Evolutionary conservation across 768 basidiomycete genomes (phyloP), one percentile per base, ranked within the genome.

Genomic region (Gymnopilus junonius): DNA sequence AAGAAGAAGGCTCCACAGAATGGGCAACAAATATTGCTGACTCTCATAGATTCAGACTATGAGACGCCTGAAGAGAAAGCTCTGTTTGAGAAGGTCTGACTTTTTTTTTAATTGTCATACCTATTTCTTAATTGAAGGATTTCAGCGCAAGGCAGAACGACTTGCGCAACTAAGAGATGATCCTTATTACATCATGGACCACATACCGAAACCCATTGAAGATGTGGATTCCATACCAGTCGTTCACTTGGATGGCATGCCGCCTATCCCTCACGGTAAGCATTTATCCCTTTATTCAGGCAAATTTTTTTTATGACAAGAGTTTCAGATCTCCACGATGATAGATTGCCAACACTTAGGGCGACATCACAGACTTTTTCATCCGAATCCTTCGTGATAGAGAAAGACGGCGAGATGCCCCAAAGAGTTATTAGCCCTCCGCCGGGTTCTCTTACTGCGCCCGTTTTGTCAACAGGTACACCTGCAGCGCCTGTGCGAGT

Each of bases 211-310:
- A 65, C 79, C 75, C 58, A 55, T 62, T 25, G 64, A 75, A 8
- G 83, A 97, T 70, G 67, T 97, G n/a, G 95, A 97, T 68, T 86
- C 89, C 8, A 98, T 99, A 75, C 96, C 97, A 0, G 87, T 99
- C 23, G 93, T 98, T 31, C 85, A 81, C 63, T 76, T 99, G 48
- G 93, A 97, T 42, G 87, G 84, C 61, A 83, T 92, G 75, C 88
- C 85, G 2, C 76, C 88, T 42, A 74, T 85, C 31, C 69, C 64
- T 21, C 42, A 21, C 15, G 59, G 66, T 62, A 39, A 43, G 58
- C 8, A 46, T 45, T 21, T 23, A 20, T 32, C 20, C 12, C 12
- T n/a, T 17, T n/a, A 17, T 11, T 20, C 32, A 20, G 59, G 12
- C 61, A 31, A 45, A 12, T 43, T 15, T 15, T 45, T 21, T 12